Conservation (phyloP, 129 eudicot species). For the Apium graveolens region DNA sequence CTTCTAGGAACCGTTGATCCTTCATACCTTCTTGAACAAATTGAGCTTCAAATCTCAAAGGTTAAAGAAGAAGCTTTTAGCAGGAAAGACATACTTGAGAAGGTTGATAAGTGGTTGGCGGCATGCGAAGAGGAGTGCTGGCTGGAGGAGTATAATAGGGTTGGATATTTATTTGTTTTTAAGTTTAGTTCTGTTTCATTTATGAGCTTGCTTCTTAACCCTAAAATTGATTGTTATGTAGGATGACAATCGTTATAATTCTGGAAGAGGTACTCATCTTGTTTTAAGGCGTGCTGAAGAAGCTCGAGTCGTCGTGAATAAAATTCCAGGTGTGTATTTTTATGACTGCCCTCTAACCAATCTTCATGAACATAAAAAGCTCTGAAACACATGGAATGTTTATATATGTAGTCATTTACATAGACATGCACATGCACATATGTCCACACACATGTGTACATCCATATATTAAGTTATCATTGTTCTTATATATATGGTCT, state of each 20-base stretch:
- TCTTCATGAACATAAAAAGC: not conserved
- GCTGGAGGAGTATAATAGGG: conserved; percentile 88
- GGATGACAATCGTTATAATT: conserved; percentile 81
- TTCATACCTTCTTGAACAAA: conserved; percentile 45
- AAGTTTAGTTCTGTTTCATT: not conserved
- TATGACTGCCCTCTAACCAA: not conserved
- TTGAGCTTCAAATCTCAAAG: conserved; percentile 53
- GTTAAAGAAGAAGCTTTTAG: conserved; percentile 72
- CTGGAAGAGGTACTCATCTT: conserved; percentile 75
- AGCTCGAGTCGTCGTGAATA: conserved; percentile 56
- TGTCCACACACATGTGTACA: not conserved
- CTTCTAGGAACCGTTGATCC: conserved; percentile 54
- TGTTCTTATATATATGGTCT: not conserved
- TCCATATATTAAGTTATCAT: not conserved
- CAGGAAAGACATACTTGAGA: conserved; percentile 80
- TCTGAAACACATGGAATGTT: not conserved
- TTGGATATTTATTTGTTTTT: not conserved
- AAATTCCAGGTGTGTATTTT: conserved; percentile 65
- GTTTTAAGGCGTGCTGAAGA: conserved; percentile 76
- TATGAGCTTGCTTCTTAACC: conserved; percentile 1
- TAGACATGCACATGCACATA: not conserved
- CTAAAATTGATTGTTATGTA: conserved; percentile 14
- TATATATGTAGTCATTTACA: too few species aligned
- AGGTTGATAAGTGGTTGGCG: conserved; percentile 71
- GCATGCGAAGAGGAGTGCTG: conserved; percentile 85